Evolutionary conservation across 2,329 filamentous ascomycete genomes (phyloP).

Genomic region (Alternaria atra): DNA sequence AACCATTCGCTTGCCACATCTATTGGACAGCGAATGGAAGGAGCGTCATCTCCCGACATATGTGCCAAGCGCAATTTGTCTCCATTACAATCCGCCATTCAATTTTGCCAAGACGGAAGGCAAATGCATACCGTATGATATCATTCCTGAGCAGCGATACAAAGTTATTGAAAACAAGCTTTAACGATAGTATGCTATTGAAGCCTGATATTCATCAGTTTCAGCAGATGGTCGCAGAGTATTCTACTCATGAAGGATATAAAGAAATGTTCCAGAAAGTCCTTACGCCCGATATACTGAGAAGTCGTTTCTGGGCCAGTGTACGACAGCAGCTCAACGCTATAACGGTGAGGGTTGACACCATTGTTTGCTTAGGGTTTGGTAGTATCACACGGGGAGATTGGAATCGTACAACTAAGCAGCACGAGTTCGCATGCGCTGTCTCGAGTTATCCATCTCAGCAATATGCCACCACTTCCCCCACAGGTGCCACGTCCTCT

Average conservation of each 20-base stretch:
- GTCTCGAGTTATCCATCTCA: neutral
- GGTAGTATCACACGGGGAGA: neutral
- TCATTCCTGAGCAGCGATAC: too few species aligned
- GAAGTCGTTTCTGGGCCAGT: too few species aligned
- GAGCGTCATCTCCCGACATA: neutral
- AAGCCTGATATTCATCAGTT: too few species aligned
- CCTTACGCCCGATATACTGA: too few species aligned
- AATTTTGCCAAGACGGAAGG: too few species aligned
- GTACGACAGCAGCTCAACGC: too few species aligned
- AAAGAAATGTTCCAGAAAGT: too few species aligned
- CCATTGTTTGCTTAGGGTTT: conserved; percentile 13
- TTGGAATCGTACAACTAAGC: neutral
- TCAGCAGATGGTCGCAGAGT: too few species aligned
- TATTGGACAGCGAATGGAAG: neutral
- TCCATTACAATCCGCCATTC: neutral
- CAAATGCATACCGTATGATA: too few species aligned
- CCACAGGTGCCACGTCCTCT: neutral
- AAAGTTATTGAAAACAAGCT: too few species aligned
- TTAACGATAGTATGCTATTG: too few species aligned
- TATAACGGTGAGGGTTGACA: conserved; percentile 12
- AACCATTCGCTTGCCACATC: neutral
- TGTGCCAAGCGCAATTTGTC: neutral
- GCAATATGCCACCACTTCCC: neutral
- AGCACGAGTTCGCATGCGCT: conserved; percentile 5
- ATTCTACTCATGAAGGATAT: too few species aligned